A percentile compares a stretch with the other conserved stretches of the same genome.
These are phyloP conservation scores for Dissophora globulifera DNA, from an alignment of 192 early-diverging fungal species.

Conservation along the genomic window DNA sequence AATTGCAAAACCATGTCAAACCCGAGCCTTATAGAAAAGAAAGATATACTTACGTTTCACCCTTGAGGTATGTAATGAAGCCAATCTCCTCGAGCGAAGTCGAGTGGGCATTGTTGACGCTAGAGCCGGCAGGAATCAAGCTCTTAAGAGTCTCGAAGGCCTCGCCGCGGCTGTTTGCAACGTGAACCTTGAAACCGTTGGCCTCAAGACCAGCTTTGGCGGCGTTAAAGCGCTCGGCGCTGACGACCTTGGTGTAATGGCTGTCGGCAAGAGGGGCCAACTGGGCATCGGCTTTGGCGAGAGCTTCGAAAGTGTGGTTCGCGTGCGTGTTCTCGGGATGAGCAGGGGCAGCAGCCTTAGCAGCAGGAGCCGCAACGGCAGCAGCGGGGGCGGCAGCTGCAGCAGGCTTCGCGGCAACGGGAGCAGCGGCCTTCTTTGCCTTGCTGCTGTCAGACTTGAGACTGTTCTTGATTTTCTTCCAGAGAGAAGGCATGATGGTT, in stretches of 20 bases:
- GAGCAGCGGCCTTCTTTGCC: neutral
- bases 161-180: constrained; percentile 37
- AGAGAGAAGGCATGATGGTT: constrained; percentile 41
- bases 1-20: too few relatives aligned
- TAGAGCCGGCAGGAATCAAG: constrained; percentile 52
- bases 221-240: constrained; percentile 21
- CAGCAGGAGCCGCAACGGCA: neutral
- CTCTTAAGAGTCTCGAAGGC: constrained; percentile 53
- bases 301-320: constrained; percentile 48
- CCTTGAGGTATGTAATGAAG: constrained; percentile 56
- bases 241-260: constrained; percentile 29
- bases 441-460: constrained; percentile 41
- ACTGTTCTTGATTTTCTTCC: constrained; percentile 43
- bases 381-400: neutral
- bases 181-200: constrained; percentile 47
- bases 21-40: too few relatives aligned
- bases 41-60: constrained; percentile 36
- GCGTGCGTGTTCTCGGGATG: constrained; percentile 46
- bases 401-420: constrained; percentile 3
- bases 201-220: constrained; percentile 52
- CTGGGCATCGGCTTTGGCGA: constrained; percentile 43
- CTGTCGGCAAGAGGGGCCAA: constrained; percentile 36
- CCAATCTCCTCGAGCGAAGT: constrained; percentile 57
- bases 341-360: constrained; percentile 1
- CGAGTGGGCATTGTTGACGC: constrained; percentile 55